Evolutionary conservation across 2,329 filamentous ascomycete species (phyloP).

Genomic region (Clarireedia homoeocarpa): DNA sequence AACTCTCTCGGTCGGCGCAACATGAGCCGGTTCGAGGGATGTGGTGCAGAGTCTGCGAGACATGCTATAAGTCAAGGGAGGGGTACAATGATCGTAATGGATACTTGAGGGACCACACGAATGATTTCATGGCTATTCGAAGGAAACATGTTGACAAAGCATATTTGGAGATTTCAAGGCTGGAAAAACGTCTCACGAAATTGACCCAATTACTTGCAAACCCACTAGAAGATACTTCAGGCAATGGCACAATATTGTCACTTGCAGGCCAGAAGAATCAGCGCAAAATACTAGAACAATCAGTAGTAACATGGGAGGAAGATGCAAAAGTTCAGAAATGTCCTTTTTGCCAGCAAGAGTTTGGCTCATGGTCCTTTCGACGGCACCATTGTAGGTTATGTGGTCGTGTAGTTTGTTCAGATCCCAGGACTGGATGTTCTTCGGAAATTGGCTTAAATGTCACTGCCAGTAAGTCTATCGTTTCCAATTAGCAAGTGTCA

Average conservation of each 20-base stretch:
- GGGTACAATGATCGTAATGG: conserved; percentile 90
- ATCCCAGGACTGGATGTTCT: conserved; percentile 77
- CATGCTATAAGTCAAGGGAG: conserved; percentile 94
- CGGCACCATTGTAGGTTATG: conserved; percentile 93
- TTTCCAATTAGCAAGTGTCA: conserved; percentile 4
- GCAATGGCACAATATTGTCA: conserved; percentile 43
- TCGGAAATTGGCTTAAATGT: conserved; percentile 76
- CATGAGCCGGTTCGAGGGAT: conserved; percentile 85
- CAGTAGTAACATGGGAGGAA: conserved; percentile 91
- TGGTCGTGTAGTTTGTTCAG: conserved; percentile 86
- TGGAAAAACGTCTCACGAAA: conserved; percentile 88
- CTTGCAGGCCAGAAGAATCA: conserved; percentile 64
- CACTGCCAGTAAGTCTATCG: conserved; percentile 45
- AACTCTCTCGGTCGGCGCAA: conserved; percentile 77
- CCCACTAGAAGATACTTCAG: conserved; percentile 58
- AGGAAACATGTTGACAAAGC: conserved; percentile 75
- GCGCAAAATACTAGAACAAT: conserved; percentile 79
- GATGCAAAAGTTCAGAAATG: conserved; percentile 73
- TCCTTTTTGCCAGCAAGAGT: conserved; percentile 94
- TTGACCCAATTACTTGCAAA: conserved; percentile 77
- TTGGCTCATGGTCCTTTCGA: conserved; percentile 85
- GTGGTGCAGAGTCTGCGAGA: conserved; percentile 95
- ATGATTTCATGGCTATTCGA: conserved; percentile 62
- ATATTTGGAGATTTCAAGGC: conserved; percentile 76
- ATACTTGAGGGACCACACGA: conserved; percentile 61